Evolutionary conservation across 2,329 filamentous ascomycete species (phyloP).

Genomic region (Colletotrichum karsti): DNA sequence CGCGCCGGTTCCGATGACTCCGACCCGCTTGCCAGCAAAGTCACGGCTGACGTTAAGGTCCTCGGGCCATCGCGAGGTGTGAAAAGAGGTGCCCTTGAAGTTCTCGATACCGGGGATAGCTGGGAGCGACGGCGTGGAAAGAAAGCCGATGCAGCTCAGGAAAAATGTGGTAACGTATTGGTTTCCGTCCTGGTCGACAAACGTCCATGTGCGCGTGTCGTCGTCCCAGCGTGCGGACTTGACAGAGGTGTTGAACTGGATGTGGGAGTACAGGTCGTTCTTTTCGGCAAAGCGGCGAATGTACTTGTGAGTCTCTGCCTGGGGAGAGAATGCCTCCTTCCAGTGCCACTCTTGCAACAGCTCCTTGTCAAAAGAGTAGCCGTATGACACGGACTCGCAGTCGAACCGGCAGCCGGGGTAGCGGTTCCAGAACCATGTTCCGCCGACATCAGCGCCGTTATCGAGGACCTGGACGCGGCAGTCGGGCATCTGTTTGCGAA

Average conservation of each 20-base stretch:
- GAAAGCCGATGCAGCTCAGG: slow-evolving; percentile 28
- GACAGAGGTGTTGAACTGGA: not conserved
- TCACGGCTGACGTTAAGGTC: slow-evolving; percentile 16
- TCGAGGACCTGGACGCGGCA: slow-evolving; percentile 40
- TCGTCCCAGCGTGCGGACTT: not conserved
- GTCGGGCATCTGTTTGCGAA: slow-evolving; percentile 10
- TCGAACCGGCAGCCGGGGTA: slow-evolving; percentile 64
- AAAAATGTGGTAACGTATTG: not conserved
- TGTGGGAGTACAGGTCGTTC: not conserved
- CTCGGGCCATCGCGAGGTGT: slow-evolving; percentile 32
- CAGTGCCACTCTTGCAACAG: slow-evolving; percentile 14
- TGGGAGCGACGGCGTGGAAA: slow-evolving; percentile 42
- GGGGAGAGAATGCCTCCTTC: slow-evolving; percentile 13
- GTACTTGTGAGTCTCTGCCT: slow-evolving; percentile 4
- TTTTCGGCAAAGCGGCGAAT: not conserved
- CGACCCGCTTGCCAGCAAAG: slow-evolving; percentile 36
- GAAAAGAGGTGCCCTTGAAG: slow-evolving; percentile 29
- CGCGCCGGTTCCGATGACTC: slow-evolving; percentile 42
- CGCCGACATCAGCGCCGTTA: slow-evolving; percentile 52
- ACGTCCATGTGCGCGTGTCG: not conserved
- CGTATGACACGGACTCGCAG: slow-evolving; percentile 36
- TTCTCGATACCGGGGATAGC: slow-evolving; percentile 36
- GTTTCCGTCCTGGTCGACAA: slow-evolving; percentile 6
- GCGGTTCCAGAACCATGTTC: slow-evolving; percentile 60
- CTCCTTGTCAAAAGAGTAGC: slow-evolving; percentile 6